Evolutionary conservation across 2,329 filamentous ascomycete species (phyloP).

Genomic region (Dothideomycetidae sp.): DNA sequence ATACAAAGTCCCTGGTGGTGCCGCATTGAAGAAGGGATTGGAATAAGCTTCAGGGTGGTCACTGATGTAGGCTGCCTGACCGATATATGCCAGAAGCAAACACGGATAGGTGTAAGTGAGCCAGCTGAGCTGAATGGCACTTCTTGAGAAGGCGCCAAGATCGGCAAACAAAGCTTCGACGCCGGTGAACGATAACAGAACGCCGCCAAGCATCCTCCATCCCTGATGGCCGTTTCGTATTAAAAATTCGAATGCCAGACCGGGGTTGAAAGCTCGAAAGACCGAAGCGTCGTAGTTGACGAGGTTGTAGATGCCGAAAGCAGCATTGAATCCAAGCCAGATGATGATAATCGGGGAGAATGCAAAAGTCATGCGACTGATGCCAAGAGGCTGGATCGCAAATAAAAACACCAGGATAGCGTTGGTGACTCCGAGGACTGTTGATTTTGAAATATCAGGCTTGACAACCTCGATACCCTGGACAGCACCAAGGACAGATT

Average conservation of each 20-base stretch:
- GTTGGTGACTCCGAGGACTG: slow-evolving; percentile 50
- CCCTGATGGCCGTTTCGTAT: slow-evolving; percentile 43
- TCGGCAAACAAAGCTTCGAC: slow-evolving; percentile 71
- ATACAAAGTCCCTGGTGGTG: slow-evolving; percentile 53
- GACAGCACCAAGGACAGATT: slow-evolving; percentile 55
- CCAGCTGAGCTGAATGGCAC: slow-evolving; percentile 60
- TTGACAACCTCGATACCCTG: slow-evolving; percentile 48
- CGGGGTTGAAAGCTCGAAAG: slow-evolving; percentile 39
- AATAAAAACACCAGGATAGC: slow-evolving; percentile 52
- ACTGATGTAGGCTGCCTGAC: slow-evolving; percentile 61
- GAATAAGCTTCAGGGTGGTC: slow-evolving; percentile 44
- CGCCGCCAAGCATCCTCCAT: slow-evolving; percentile 51
- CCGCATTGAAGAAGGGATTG: slow-evolving; percentile 62
- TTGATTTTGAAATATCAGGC: slow-evolving; percentile 39
- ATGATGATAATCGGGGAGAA: slow-evolving; percentile 55
- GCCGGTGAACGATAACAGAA: slow-evolving; percentile 61
- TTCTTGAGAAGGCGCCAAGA: slow-evolving; percentile 55
- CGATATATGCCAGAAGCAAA: slow-evolving; percentile 50
- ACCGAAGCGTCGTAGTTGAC: slow-evolving; percentile 33
- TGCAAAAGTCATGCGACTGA: slow-evolving; percentile 41
- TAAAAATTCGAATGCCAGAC: slow-evolving; percentile 48
- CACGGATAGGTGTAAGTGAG: slow-evolving; percentile 47
- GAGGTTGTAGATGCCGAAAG: slow-evolving; percentile 48
- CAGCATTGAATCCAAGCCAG: slow-evolving; percentile 51
- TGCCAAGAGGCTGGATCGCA: slow-evolving; percentile 50